phyloP scores from a whole-genome alignment of 345 rosid species.

The Eucalyptus camaldulensis region DNA sequence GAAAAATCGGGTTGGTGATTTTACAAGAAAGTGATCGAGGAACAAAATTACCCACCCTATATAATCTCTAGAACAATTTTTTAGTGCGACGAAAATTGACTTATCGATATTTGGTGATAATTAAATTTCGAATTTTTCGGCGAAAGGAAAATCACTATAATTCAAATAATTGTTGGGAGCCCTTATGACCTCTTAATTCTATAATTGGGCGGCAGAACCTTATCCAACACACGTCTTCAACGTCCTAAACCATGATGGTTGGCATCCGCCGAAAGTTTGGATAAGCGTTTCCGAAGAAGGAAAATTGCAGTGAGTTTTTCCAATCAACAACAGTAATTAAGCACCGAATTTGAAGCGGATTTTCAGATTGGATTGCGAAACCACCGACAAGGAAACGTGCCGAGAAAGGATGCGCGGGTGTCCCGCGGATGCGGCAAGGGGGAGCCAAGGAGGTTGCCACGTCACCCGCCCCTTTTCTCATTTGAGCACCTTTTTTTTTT shows the following conservation, averaged over 20 bases:
- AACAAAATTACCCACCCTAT: background rate
- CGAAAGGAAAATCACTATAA: background rate
- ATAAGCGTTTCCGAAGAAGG: background rate
- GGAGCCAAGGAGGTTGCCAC: background rate
- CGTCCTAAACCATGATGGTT: background rate
- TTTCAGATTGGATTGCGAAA: background rate
- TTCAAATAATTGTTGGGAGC: background rate
- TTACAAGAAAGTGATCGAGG: background rate
- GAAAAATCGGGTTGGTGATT: background rate
- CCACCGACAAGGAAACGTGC: no score
- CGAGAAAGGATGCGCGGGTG: no score
- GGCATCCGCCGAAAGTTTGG: background rate
- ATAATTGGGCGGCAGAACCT: background rate
- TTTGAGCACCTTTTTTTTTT: background rate
- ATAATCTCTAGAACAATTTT: background rate
- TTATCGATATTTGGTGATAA: fast-evolving
- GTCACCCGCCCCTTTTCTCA: background rate
- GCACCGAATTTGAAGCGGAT: background rate
- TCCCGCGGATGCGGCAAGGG: no score
- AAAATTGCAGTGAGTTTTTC: background rate
- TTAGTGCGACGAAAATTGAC: no score
- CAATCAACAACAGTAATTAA: background rate
- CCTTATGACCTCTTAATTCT: background rate
- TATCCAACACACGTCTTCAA: background rate
- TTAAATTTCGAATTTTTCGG: background rate